phyloP scores from a whole-genome alignment of 1,284 basidiomycete species.

The Pyrrhoderma noxium region DNA sequence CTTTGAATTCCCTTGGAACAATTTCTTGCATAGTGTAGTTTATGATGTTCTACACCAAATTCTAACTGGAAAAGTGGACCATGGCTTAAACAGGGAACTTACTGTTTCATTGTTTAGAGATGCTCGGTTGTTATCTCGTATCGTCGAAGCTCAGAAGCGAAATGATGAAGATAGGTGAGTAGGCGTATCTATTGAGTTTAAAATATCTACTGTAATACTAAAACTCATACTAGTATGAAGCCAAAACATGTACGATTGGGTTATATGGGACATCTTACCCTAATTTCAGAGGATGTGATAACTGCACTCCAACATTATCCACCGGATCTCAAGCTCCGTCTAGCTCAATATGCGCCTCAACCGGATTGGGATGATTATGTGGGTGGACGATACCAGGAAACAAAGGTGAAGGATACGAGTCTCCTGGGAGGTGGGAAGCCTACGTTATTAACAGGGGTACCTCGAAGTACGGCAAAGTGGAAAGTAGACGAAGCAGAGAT shows the following conservation, averaged over 20 bases:
- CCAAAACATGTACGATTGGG: slow-evolving; percentile 75
- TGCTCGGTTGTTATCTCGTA: slow-evolving; percentile 69
- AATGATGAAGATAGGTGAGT: slow-evolving; percentile 72
- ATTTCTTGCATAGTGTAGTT: slow-evolving; percentile 95
- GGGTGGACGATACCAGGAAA: slow-evolving; percentile 73
- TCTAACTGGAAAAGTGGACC: slow-evolving; percentile 77
- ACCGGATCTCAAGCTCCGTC: slow-evolving; percentile 59
- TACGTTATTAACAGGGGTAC: slow-evolving; percentile 37
- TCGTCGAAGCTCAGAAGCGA: slow-evolving; percentile 74
- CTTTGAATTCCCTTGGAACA: slow-evolving; percentile 96
- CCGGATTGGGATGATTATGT: slow-evolving; percentile 88
- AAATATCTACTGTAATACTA: neutral
- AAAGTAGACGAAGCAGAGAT: slow-evolving; percentile 65
- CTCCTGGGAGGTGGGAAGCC: slow-evolving; percentile 82
- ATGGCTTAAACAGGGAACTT: slow-evolving; percentile 73
- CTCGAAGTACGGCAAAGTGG: slow-evolving; percentile 43
- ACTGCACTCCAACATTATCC: slow-evolving; percentile 83
- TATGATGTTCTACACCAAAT: slow-evolving; percentile 97
- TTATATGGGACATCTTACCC: slow-evolving; percentile 95
- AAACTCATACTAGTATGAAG: slow-evolving; percentile 37
- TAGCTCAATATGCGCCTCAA: slow-evolving; percentile 62
- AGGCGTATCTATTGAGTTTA: slow-evolving; percentile 5
- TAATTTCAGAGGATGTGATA: slow-evolving; percentile 89
- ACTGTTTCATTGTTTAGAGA: slow-evolving; percentile 77
- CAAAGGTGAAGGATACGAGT: slow-evolving; percentile 75